Conservation (phyloP, 805 yeast genomes). For the Candida fluviatilis region DNA sequence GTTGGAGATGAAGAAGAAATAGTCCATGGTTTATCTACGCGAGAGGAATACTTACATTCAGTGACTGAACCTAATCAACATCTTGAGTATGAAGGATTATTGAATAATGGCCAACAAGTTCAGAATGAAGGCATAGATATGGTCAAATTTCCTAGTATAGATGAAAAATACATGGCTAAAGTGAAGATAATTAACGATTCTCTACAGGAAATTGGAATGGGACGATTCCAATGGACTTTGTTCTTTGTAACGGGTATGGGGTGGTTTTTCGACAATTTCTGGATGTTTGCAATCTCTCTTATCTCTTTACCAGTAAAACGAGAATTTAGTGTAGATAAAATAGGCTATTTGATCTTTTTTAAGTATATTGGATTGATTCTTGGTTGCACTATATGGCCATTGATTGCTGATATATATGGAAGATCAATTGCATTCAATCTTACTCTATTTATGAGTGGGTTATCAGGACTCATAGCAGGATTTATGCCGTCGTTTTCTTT, state of each 20-base stretch:
- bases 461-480: constrained; percentile 12
- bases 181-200: constrained; percentile 7
- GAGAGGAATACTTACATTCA: too few species aligned
- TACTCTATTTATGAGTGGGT: constrained; percentile 10
- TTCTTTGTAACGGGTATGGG: constrained; percentile 49
- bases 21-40: too few species aligned
- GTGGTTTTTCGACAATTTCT: constrained; percentile 37
- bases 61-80: too few species aligned
- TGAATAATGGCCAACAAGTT: not conserved
- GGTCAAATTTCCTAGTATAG: constrained; percentile 6
- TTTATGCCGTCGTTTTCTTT: constrained; percentile 12
- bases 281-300: constrained; percentile 10
- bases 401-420: constrained; percentile 12
- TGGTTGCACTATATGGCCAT: constrained; percentile 12
- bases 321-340: constrained; percentile 7
- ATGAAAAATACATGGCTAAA: constrained; percentile 8
- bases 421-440: constrained; percentile 12
- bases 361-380: constrained; percentile 24
- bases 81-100: not conserved
- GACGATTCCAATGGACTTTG: constrained; percentile 36
- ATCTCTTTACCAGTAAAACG: constrained; percentile 9
- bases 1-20: not conserved
- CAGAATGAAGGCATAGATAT: not conserved
- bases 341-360: constrained; percentile 8
- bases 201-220: constrained; percentile 11